Evolutionary conservation across 148 eudicot genomes (phyloP).

Genomic region (Tetragonia tetragonoides): DNA sequence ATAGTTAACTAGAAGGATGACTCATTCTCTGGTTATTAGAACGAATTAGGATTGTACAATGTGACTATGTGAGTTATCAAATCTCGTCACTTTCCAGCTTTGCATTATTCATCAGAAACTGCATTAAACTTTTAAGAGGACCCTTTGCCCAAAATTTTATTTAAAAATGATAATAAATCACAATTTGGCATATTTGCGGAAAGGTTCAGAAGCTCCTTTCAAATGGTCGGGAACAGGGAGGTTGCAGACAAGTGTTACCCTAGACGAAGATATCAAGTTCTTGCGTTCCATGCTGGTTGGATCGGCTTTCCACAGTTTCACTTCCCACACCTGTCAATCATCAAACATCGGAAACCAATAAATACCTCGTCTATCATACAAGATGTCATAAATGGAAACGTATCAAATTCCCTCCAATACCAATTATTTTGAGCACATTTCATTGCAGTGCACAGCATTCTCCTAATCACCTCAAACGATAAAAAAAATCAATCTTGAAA

Average conservation of each 20-base stretch:
- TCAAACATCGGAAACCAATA: not conserved
- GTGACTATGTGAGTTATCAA: no score
- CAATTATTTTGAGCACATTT: not conserved
- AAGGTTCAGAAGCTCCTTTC: slow-evolving; percentile 31
- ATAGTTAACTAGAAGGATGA: no score
- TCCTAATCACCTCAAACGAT: no score
- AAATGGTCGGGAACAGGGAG: slow-evolving; percentile 50
- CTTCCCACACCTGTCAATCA: slow-evolving; percentile 64
- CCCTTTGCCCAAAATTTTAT: no score
- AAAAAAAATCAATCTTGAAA: no score
- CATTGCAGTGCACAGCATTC: not conserved
- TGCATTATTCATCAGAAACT: no score
- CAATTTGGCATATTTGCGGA: slow-evolving; percentile 51
- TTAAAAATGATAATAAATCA: slow-evolving; percentile 7
- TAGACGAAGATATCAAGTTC: slow-evolving; percentile 48
- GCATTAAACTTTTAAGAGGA: no score
- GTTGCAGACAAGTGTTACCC: slow-evolving; percentile 59
- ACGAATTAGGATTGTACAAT: no score
- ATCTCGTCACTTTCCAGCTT: no score
- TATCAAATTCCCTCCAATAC: not conserved
- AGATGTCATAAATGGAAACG: not conserved
- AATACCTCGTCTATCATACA: not conserved
- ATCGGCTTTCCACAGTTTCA: slow-evolving; percentile 45
- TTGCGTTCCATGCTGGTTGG: slow-evolving; percentile 27
- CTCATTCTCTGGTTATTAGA: no score